Evolutionary conservation across 2,329 filamentous ascomycete species (phyloP).

Genomic region (Aspergillus ibericus): DNA sequence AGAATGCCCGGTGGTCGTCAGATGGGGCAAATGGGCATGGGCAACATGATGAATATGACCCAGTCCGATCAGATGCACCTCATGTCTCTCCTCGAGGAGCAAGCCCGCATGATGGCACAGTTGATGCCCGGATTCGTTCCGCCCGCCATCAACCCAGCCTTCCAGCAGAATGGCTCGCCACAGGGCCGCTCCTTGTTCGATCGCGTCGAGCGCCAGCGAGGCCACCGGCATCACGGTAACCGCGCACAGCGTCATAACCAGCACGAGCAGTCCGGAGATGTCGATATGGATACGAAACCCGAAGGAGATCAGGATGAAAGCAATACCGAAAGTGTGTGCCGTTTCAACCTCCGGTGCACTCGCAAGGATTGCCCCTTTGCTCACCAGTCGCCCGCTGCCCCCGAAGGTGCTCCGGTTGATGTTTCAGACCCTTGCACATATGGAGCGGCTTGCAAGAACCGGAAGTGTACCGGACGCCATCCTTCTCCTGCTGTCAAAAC

Average conservation of each 20-base stretch:
- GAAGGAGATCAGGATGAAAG: conserved; percentile 52
- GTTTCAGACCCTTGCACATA: conserved; percentile 77
- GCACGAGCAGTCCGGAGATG: conserved; percentile 26
- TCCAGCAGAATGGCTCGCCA: conserved; percentile 48
- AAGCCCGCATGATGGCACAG: conserved; percentile 81
- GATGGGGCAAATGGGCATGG: conserved; percentile 46
- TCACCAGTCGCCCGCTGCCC: conserved; percentile 89
- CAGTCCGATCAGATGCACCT: conserved; percentile 71
- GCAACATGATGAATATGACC: conserved; percentile 55
- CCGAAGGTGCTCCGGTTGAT: conserved; percentile 74
- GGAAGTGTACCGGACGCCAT: conserved; percentile 87
- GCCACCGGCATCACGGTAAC: conserved; percentile 54
- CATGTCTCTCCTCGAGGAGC: conserved; percentile 78
- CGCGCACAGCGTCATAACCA: conserved; percentile 43
- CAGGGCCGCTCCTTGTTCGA: conserved; percentile 69
- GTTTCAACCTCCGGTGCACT: conserved; percentile 84
- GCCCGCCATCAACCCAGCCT: conserved; percentile 55
- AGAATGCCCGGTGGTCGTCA: conserved; percentile 51
- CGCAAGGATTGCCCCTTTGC: conserved; percentile 90
- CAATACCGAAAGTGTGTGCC: conserved; percentile 70
- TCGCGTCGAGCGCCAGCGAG: conserved; percentile 56
- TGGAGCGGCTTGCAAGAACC: conserved; percentile 91
- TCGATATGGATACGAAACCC: conserved; percentile 43
- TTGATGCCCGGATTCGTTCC: conserved; percentile 59
- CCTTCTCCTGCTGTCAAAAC: conserved; percentile 82